Base-by-base conservation (phyloP, 2,329 filamentous ascomycete genomes). In the Cryphonectria carpinicola region DNA sequence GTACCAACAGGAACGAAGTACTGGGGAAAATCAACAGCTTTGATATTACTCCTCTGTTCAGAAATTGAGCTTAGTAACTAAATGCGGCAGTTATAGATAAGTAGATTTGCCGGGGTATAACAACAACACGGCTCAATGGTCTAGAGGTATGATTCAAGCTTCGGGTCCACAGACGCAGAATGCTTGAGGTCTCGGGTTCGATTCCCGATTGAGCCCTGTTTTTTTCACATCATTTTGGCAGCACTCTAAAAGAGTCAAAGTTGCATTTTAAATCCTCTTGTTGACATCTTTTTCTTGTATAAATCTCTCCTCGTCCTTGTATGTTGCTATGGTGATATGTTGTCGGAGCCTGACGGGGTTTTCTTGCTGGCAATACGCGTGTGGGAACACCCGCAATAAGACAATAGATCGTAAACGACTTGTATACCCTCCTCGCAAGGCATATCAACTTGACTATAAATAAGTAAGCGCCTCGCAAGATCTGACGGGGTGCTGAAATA, bases 91-190 rank as follows among this genome's bases (percentile, higher is more conserved):
- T n/a, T 46, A 49, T 49, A 49, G 6, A 3, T 7, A 10, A 49
- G 1, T 49, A n/a, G 17, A 49, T 49, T 49, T 49, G 10, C 46
- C 2, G 1, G 22, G 22, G 4, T n/a, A n/a, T n/a, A n/a, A 49
- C 46, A 49, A n/a, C n/a, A 49, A 49, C 46, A 13, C 13, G 68
- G 68, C 68, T 58, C 66, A 65, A 56, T 70, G 68, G 68, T 70
- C 68, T 70, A 70, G 68, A 63, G 68, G 68, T 70, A 70, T 70
- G 68, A 70, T 70, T 70, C 68, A 65, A 52, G 68, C 68, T 70
- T 70, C 68, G 68, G 68, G 64, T 67, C 46, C 46, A 49, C 46
- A n/a, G 46, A n/a, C 46, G 46, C 4, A 49, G 46, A 49, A 49
- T 49, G 46, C 46, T 49, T 49, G 46, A 49, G 46, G 46, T 49